Base-by-base conservation (phyloP, 2,329 filamentous ascomycete species). In the Aschersonia sp. region DNA sequence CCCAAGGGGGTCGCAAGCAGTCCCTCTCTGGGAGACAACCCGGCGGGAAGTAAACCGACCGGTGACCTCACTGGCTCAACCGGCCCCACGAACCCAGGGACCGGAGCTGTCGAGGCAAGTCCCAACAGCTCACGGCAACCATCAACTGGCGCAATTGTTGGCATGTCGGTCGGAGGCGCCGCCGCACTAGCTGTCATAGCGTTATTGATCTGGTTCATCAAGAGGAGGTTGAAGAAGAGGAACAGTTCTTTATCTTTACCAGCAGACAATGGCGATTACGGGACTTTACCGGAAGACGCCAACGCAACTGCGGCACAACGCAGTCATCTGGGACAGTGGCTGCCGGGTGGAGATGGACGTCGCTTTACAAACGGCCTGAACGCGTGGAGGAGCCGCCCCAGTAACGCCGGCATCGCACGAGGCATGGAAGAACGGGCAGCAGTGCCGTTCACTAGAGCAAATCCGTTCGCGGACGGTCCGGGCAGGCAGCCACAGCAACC, bases 201-300 rank as follows among this genome's bases (percentile, higher is more conserved):
- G 0, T 66, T 78, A 41, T 51, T 76, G 3, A 53, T 75, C 7
- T 79, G 73, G 74, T 65, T 74, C 52, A 69, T 68, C 65, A 71
- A 52, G 65, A 66, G 43, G 51, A 59, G 46, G 54, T 64, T 44
- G 62, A 64, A 53, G 47, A 44, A 45, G 42, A 38, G 30, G 20
- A 32, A n/a, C 28, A 31, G 29, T 29, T 31, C 40, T 9, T 40
- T 30, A 40, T 43, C 5, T 29, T 48, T 29, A 45, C 47, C 41
- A 5, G 7, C 35, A 68, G 64, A 55, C 50, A 47, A n/a, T 61
- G 63, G 1, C 59, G 59, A 20, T 47, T 50, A 30, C 45, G 47
- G n/a, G 42, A 48, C 6, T 47, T 46, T 5, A 30, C 50, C 30
- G 53, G 53, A 48, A 56, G 54, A 43, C 55, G 56, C 42, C 52